phyloP scores from a whole-genome alignment of 768 basidiomycete species.

The Hygrocybe punicea region DNA sequence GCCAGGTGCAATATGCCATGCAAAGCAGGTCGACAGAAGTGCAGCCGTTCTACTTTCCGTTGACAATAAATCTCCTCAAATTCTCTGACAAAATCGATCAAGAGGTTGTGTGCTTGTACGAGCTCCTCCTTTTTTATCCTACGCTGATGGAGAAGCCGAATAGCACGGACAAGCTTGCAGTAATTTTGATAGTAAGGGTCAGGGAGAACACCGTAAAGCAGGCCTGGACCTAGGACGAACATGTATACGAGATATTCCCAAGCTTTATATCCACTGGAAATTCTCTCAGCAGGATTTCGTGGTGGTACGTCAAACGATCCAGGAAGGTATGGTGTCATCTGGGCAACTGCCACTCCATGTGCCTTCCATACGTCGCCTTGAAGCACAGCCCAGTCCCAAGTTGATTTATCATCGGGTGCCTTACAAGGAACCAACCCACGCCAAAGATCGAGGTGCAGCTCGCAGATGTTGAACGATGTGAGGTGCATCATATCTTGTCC shows the following conservation, averaged over 20 bases:
- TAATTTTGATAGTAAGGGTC: no score
- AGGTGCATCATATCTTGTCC: constrained; percentile 32
- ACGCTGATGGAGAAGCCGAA: constrained; percentile 3
- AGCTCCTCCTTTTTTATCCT: neutral
- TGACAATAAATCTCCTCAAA: constrained; percentile 10
- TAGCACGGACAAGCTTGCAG: constrained; percentile 4
- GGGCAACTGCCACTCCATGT: constrained; percentile 15
- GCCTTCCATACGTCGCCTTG: constrained; percentile 11
- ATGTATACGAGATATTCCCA: constrained; percentile 7
- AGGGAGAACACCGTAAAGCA: constrained; percentile 3
- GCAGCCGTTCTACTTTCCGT: neutral
- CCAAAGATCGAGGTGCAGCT: constrained; percentile 17
- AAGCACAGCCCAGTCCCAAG: constrained; percentile 34
- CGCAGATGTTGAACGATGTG: constrained; percentile 18
- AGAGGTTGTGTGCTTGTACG: neutral
- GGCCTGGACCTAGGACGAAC: constrained; percentile 1
- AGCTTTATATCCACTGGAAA: constrained; percentile 10
- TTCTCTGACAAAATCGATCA: constrained; percentile 2
- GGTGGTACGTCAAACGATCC: constrained; percentile 5
- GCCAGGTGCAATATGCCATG: constrained; percentile 5
- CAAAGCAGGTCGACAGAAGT: constrained; percentile 2
- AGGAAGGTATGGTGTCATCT: constrained; percentile 3
- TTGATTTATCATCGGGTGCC: constrained; percentile 14
- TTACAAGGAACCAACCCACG: constrained; percentile 23
- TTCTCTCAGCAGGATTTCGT: constrained; percentile 7